phyloP scores from a whole-genome alignment of 345 rosid species.

The Laguncularia racemosa region DNA sequence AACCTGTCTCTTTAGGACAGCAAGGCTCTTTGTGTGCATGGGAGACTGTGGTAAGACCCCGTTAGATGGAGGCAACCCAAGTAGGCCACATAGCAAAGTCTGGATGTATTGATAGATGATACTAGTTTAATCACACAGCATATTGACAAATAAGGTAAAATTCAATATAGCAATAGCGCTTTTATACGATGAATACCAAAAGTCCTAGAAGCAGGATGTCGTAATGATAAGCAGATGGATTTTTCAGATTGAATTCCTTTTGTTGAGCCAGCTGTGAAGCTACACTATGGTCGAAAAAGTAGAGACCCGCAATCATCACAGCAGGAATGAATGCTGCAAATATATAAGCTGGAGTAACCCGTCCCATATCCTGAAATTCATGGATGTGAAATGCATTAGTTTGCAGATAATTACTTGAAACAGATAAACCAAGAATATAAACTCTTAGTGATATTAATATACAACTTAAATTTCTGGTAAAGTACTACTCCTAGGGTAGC shows the following conservation, averaged over 20 bases:
- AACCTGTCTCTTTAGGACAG: slow-evolving; percentile 69
- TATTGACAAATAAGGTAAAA: too few species aligned
- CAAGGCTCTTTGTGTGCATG: slow-evolving; percentile 87
- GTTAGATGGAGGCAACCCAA: slow-evolving; percentile 79
- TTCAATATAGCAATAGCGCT: too few species aligned
- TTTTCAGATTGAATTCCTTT: slow-evolving; percentile 78
- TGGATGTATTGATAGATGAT: slow-evolving; percentile 15
- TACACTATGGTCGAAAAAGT: slow-evolving; percentile 81
- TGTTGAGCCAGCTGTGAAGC: slow-evolving; percentile 86
- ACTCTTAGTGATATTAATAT: background rate
- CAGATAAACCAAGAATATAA: too few species aligned
- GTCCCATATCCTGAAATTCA: slow-evolving; percentile 60
- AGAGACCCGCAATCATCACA: slow-evolving; percentile 70
- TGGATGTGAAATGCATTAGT: background rate
- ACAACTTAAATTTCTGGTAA: too few species aligned
- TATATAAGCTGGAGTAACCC: slow-evolving; percentile 50
- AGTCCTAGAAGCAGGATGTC: slow-evolving; percentile 66
- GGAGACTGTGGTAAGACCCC: slow-evolving; percentile 96
- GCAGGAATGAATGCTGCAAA: slow-evolving; percentile 73
- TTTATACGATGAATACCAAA: slow-evolving; percentile 30
- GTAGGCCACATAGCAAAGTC: slow-evolving; percentile 78
- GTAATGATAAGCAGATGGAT: slow-evolving; percentile 71
- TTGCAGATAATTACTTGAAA: too few species aligned
- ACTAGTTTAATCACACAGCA: too few species aligned
- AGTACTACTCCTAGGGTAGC: too few species aligned